Conservation (phyloP, 257 asterid species). For the Scutellaria barbata region DNA sequence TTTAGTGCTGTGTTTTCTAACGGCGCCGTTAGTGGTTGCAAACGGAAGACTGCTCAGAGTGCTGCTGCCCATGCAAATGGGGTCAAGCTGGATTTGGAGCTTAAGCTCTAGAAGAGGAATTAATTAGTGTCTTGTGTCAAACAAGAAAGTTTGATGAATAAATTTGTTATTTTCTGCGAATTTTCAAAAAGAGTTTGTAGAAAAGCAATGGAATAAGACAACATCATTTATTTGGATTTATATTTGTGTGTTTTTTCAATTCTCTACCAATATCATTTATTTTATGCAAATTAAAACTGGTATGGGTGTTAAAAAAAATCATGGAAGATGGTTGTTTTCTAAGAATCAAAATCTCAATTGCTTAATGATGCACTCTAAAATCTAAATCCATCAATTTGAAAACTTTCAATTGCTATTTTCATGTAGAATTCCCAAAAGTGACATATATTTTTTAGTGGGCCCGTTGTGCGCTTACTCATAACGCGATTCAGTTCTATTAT, state of each 20-base stretch:
- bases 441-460: not conserved
- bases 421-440: not conserved
- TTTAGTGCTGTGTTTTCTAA: too few species aligned
- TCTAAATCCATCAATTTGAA: not conserved
- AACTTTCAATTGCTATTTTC: not conserved
- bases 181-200: not conserved
- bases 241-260: not conserved
- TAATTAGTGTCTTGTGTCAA: not conserved
- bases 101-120: constrained; percentile 39
- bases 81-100: constrained; percentile 46
- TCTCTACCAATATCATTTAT: too few species aligned
- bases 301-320: not conserved
- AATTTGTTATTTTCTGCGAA: not conserved
- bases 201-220: constrained; percentile 1
- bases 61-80: too few species aligned
- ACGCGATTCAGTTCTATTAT: not conserved
- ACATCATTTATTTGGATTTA: not conserved
- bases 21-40: too few species aligned
- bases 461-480: not conserved
- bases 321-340: not conserved
- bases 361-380: not conserved
- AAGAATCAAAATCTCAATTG: constrained; percentile 2
- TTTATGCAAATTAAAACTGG: too few species aligned
- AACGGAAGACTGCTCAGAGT: too few species aligned
- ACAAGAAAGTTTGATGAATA: constrained; percentile 12